These are phyloP conservation scores for Miamiensis avidus DNA, from an alignment of 169 alveolate genomes.

Conservation along the genomic window DNA sequence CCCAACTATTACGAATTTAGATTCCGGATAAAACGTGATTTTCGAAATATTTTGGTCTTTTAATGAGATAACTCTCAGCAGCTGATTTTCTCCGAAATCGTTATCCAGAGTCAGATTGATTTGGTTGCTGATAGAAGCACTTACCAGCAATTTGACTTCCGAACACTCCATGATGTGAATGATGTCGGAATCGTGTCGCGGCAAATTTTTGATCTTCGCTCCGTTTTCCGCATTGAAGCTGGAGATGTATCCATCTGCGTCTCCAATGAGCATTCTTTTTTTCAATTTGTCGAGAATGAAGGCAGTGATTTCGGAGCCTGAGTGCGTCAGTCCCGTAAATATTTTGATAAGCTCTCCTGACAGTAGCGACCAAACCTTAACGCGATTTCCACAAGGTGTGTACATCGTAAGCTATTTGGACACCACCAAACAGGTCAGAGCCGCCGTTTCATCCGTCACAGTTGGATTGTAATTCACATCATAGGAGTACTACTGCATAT, in stretches of 20 bases:
- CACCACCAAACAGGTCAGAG: constrained; percentile 22
- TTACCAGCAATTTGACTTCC: constrained; percentile 54
- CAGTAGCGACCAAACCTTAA: constrained; percentile 77
- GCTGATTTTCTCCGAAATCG: constrained; percentile 55
- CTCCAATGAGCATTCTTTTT: constrained; percentile 76
- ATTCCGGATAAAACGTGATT: not conserved
- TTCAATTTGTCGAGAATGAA: constrained; percentile 62
- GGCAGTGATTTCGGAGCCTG: constrained; percentile 61
- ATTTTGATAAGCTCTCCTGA: constrained; percentile 65
- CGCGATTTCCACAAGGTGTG: constrained; percentile 50
- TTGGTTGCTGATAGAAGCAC: constrained; percentile 65
- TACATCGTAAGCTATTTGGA: not conserved
- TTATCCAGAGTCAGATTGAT: constrained; percentile 70
- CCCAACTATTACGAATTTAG: not conserved
- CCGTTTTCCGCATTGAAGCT: constrained; percentile 76
- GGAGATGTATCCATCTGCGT: constrained; percentile 59
- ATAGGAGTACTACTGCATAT: constrained; percentile 65
- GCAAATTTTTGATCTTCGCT: constrained; percentile 64
- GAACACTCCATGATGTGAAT: constrained; percentile 56
- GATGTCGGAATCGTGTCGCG: constrained; percentile 64
- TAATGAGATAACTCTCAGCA: constrained; percentile 49
- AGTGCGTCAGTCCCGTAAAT: constrained; percentile 57
- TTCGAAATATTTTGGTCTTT: constrained; percentile 37
- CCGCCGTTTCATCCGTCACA: constrained; percentile 60
- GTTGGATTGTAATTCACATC: constrained; percentile 78